Evolutionary conservation across 2,329 filamentous ascomycete species (phyloP).

Genomic region (Cladosporium sp.): DNA sequence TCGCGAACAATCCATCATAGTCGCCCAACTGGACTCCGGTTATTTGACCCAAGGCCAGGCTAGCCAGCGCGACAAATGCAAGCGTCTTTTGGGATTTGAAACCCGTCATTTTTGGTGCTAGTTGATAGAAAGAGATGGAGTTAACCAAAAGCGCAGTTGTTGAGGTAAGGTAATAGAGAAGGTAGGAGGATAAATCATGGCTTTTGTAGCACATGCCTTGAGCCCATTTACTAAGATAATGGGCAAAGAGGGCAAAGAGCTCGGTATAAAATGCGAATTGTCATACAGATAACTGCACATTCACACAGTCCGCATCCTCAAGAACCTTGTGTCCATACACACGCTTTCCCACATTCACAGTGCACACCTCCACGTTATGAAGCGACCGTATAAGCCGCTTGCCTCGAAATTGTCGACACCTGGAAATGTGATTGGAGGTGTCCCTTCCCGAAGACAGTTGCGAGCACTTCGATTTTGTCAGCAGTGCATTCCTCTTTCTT

Average conservation of each 20-base stretch:
- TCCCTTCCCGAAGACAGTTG: not conserved
- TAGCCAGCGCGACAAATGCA: not conserved
- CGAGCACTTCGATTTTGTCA: not conserved
- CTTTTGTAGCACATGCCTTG: not conserved
- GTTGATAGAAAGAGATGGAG: not conserved
- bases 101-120: not conserved
- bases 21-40: not conserved
- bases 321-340: too few species aligned
- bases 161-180: not conserved
- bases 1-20: not conserved
- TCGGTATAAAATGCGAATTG: too few species aligned
- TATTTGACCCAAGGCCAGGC: not conserved
- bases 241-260: not conserved
- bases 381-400: not conserved
- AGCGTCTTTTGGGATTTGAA: not conserved
- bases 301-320: too few species aligned
- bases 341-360: not conserved
- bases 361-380: not conserved
- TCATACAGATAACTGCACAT: too few species aligned
- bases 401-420: conserved; percentile 8
- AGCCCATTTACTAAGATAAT: not conserved
- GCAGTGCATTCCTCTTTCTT: too few species aligned
- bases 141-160: not conserved
- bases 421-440: not conserved
- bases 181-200: not conserved